Evolutionary conservation across 1,284 basidiomycete genomes (phyloP), one percentile per base, ranked within the genome.

Genomic region (Boletellus deceptivus): DNA sequence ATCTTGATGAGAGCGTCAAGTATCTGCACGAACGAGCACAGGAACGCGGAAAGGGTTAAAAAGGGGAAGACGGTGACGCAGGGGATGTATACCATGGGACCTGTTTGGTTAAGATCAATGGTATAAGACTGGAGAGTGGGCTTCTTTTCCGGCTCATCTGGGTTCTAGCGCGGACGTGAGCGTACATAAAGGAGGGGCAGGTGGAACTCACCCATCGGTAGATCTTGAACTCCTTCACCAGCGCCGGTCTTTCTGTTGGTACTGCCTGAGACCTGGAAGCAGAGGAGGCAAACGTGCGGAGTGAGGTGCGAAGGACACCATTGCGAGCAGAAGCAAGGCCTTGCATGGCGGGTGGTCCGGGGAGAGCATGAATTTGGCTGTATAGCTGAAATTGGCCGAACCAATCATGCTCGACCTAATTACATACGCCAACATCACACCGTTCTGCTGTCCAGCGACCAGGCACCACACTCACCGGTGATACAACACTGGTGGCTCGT

Each of bases 1-100:
- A 99, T 98, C 77, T 99, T 98, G 76, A 98, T 97, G 62, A 96
- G 82, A 2, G 90, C 91, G 63, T 96, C 93, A 43, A 95, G 84
- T 47, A 95, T 77, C 90, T 86, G 54, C 24, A 35, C 29, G 9
- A 2, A 31, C 10, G 29, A 31, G 29, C 29, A 31, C 29, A 31
- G 29, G 29, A 31, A 13, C 29, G 10, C 29, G 9, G 11, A 29
- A 29, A 29, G 10, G 24, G 29, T 31, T 11, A 31, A 3, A 13
- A 31, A 4, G 3, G 39, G 1, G 3, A 18, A 10, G 25, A 1
- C 7, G 16, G 29, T 11, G 24, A 29, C 7, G 41, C 20, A 43
- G 8, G 38, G 24, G 11, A 55, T 36, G 69, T 79, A 43, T 54
- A 92, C 89, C 97, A 99, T 99, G 55, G 96, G 96, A 10, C 96